Conservation (phyloP, 345 rosid species). For the Eucalyptus erythrocorys region DNA sequence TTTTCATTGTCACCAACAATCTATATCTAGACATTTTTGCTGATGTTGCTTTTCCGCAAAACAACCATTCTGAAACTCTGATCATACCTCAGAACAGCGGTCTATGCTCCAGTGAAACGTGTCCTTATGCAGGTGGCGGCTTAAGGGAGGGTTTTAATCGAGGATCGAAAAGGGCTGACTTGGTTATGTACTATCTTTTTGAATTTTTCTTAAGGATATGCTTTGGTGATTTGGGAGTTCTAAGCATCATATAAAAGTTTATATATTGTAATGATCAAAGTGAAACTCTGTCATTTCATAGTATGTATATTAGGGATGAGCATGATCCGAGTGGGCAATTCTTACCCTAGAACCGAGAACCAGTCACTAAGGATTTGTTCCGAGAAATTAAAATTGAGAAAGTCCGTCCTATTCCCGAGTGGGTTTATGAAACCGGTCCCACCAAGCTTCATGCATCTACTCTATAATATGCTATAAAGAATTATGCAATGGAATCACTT, state of each 20-base stretch:
- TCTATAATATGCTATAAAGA: too few species aligned
- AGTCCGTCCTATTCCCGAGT: rapidly evolving
- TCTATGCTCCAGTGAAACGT: neutral
- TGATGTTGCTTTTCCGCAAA: neutral
- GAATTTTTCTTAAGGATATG: neutral
- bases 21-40: neutral
- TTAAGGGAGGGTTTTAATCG: neutral
- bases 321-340: rapidly evolving
- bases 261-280: neutral
- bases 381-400: too few species aligned
- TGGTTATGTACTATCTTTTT: neutral
- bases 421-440: too few species aligned
- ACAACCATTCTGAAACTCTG: neutral
- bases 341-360: too few species aligned
- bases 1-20: neutral
- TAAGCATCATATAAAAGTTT: neutral
- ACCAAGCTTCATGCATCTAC: rapidly evolving
- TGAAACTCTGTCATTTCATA: neutral
- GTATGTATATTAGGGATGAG: neutral
- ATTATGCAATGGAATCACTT: too few species aligned
- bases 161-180: neutral
- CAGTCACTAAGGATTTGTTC: too few species aligned
- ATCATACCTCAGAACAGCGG: neutral
- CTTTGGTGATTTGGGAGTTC: neutral
- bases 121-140: neutral